Base-by-base conservation (phyloP, 495 filamentous ascomycete genomes). In the Xylaria flabelliformis region DNA sequence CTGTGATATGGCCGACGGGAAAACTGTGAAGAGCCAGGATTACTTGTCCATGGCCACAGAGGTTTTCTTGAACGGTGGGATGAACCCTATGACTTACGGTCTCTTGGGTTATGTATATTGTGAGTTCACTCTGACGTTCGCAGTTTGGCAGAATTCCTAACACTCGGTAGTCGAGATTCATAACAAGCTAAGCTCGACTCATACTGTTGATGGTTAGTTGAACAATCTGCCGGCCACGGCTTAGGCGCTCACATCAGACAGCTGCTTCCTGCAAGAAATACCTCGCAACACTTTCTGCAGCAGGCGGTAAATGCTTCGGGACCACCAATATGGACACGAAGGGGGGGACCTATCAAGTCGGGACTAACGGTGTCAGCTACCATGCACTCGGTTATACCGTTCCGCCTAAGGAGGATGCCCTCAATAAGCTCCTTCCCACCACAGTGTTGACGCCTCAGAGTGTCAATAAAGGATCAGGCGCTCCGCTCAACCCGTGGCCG, bases 21-120 rank as follows among this genome's bases (percentile, higher is more conserved):
- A 69, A 44, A 73, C 69, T 15, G 78, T 80, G 34, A 72, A 74
- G 70, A 65, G 74, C 64, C 36, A 67, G 17, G 76, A 75, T 19
- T 80, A 76, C 66, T 69, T 80, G 8, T 80, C 78, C 0, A 72
- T 78, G 74, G 76, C 76, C 3, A 80, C 78, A 13, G 78, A 78
- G 55, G 73, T 80, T 50, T 80, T 72, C 72, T 61, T 80, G 2
- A 75, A 77, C 21, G 72, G 64, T 10, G 78, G 76, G 9, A 74
- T 73, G 51, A 46, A 70, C 24, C 74, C 78, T 6, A n/a, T 76
- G 48, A 68, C 64, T 0, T 74, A 80, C 41, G 78, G 78, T 3
- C 41, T 78, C 19, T 44, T 78, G 26, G 78, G 78, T 13, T 80
- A 75, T 48, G 74, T 80, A 29, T 80, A 78, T 46, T 80, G 78